Evolutionary conservation across 257 asterid genomes (phyloP).

Genomic region (Scutellaria barbata): DNA sequence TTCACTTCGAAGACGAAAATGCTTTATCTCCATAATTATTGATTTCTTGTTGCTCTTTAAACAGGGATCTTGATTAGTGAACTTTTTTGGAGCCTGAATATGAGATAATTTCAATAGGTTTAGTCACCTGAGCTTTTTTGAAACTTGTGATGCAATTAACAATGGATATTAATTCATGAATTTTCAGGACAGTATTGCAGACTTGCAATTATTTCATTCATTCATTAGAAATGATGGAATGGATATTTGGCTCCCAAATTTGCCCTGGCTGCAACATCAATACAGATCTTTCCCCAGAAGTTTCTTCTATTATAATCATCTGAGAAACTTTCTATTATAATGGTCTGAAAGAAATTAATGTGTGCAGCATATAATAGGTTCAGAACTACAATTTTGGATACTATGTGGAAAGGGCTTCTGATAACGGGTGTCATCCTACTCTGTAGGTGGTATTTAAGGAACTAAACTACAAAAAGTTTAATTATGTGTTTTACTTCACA

Average conservation of each 20-base stretch:
- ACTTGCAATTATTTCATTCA: conserved; percentile 24
- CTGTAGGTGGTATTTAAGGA: neutral
- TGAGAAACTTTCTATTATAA: neutral
- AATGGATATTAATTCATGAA: conserved; percentile 33
- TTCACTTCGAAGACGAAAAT: conserved; percentile 82
- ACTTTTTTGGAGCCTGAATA: conserved; percentile 33
- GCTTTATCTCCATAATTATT: conserved; percentile 69
- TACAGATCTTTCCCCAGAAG: conserved; percentile 18
- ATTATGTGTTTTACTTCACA: conserved; percentile 12
- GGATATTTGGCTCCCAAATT: conserved; percentile 36
- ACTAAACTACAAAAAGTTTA: neutral
- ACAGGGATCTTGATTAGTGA: conserved; percentile 60
- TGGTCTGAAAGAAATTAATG: conserved; percentile 27
- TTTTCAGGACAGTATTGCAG: conserved; percentile 39
- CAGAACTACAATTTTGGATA: conserved; percentile 16
- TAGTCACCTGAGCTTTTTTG: conserved; percentile 28
- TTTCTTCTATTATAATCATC: conserved; percentile 21
- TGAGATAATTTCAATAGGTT: conserved; percentile 40
- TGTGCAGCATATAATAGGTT: conserved; percentile 17
- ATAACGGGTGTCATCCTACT: conserved; percentile 21
- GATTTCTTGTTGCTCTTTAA: conserved; percentile 60
- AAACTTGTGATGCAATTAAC: conserved; percentile 29
- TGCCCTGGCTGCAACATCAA: conserved; percentile 36
- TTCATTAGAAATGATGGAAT: conserved; percentile 31
- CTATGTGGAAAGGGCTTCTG: conserved; percentile 12